Base-by-base conservation (phyloP, 2,329 filamentous ascomycete species). In the Ophiocordyceps camponoti-floridani region DNA sequence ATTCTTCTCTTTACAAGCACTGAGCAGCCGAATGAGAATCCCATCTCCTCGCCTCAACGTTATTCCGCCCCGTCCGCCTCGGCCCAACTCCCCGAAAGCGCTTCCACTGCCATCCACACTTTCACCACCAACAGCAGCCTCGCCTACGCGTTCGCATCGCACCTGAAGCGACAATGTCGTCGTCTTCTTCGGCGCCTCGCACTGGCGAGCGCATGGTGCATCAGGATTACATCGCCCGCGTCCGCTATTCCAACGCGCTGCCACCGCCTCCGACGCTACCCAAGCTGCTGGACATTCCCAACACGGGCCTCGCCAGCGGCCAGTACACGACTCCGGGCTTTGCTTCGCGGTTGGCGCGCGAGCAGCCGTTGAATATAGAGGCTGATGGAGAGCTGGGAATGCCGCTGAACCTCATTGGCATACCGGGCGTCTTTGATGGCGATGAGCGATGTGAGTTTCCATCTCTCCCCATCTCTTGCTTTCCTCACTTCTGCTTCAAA, bases 331-430 rank as follows among this genome's bases (percentile, higher is more conserved):
- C 80, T 4, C 85, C 91, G 1, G 80, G 80, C 19, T 98, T 94
- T 66, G 87, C 88, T 28, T 91, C 88, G 41, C 79, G 86, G 50
- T 69, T 98, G 53, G 86, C 84, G 16, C 74, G 89, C 56, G 87
- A 94, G 57, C 91, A 96, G 67, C 84, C 89, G 44, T 70, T 94
- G 43, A 96, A 95, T 58, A 91, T 98, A 49, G 91, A 98, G 64
- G 87, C 87, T 28, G 91, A 98, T 74, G 91, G 88, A 9, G 91
- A 98, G 68, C 75, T 96, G 53, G 91, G 91, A 47, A 96, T 98
- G 91, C 87, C 88, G 47, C 78, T 98, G 58, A 89, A 96, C 60
- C 67, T 98, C 53, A 83, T 96, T 47, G 91, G 91, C 56, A 85
- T 96, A 67, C 89, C 89, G 7, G 87, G 88, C 28, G 80, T 96